Conservation (phyloP, 1,284 basidiomycete species). For the Meripilus lineatus region DNA sequence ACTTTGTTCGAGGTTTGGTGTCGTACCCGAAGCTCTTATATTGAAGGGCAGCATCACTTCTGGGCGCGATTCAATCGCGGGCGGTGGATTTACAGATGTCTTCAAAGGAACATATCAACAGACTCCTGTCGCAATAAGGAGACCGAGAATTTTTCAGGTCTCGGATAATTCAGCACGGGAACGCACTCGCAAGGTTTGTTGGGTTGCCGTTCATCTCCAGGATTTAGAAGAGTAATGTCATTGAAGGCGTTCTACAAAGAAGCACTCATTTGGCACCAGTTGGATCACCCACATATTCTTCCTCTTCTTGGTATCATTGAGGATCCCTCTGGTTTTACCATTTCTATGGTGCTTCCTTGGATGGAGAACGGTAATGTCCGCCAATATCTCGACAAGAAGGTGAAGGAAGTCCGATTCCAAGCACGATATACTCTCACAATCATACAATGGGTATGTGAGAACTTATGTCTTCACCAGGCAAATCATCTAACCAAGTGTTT, state of each 20-base stretch:
- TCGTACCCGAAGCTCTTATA: no score
- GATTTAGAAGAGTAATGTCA: not conserved
- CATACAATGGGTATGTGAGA: conserved; percentile 1
- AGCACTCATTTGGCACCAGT: no score
- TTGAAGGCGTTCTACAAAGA: not conserved
- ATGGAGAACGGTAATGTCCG: no score
- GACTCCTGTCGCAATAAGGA: not conserved
- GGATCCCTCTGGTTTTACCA: not conserved
- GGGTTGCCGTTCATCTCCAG: not conserved
- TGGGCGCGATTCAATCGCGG: no score
- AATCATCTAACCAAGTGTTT: not conserved
- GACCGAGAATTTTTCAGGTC: not conserved
- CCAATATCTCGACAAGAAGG: not conserved
- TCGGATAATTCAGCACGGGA: not conserved
- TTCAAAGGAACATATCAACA: conserved; percentile 1
- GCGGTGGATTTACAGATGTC: conserved; percentile 4
- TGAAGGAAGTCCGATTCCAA: not conserved
- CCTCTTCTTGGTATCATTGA: not conserved
- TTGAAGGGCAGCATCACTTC: no score
- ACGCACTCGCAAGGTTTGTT: not conserved
- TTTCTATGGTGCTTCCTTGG: conserved; percentile 4
- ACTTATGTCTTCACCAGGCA: not conserved
- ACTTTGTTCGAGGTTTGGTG: no score
- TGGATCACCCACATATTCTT: conserved; percentile 1
- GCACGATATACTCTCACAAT: not conserved